Base-by-base conservation (phyloP, 768 basidiomycete species). In the Hydnomerulius pinastri region DNA sequence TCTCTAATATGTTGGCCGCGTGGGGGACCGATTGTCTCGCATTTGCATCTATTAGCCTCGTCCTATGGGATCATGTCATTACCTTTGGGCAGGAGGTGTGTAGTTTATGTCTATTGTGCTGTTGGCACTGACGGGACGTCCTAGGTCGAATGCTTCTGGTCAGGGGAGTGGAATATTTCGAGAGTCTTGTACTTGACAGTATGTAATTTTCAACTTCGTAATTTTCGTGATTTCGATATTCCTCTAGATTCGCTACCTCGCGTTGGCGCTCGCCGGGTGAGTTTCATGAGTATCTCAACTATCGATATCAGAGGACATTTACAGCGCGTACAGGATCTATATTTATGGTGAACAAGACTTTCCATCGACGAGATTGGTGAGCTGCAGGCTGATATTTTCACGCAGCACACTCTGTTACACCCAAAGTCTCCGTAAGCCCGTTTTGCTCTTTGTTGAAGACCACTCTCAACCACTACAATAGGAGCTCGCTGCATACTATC, bases 131-230 rank as follows among this genome's bases (percentile, higher is more conserved):
- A n/a, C n/a, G n/a, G n/a, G n/a, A n/a, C n/a, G n/a, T n/a, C n/a
- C n/a, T 51, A 74, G 75, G 59, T 71, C 9, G 59, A 68, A 39
- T 67, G 73, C 44, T 77, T 75, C 54, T 77, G 75, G 74, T 64
- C 58, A 4, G 70, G 72, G 11, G 45, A 61, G 43, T 73, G 69
- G 67, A 65, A 65, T 2, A 50, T 64, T 21, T 71, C 74, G 10
- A 68, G 70, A 49, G 54, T 64, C 18, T 54, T 77, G 9, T 77
- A 74, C 43, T 63, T 74, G 43, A 46, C 69, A 38, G 75, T 75
- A 40, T 39, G 73, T 13, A 8, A 27, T 17, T 17, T 18, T 9
- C 28, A 18, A n/a, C 3, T 17, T 41, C 9, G 9, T 29, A 18
- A 8, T 17, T 9, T 4, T 24, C n/a, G n/a, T n/a, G n/a, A 41